Conservation (phyloP, 2,329 filamentous ascomycete species). For the Lachnellula arida region DNA sequence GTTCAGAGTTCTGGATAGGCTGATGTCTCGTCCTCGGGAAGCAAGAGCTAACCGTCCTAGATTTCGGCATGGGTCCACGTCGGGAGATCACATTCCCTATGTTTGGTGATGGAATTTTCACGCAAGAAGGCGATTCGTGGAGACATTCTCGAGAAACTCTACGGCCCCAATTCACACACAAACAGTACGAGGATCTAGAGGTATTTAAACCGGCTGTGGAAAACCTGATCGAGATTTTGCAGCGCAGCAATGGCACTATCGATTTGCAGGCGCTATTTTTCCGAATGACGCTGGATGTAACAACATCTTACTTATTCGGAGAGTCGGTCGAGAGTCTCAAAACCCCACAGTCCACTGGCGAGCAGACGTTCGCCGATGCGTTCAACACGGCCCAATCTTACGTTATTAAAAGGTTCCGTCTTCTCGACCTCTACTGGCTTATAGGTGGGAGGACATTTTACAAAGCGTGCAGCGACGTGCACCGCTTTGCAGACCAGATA, state of each 20-base stretch:
- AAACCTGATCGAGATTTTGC: too few species aligned
- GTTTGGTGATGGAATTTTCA: too few species aligned
- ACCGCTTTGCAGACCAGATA: slow-evolving; percentile 17
- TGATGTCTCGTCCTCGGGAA: too few species aligned
- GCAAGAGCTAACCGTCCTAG: too few species aligned
- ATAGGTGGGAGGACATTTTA: slow-evolving; percentile 17
- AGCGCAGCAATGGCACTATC: slow-evolving; percentile 35
- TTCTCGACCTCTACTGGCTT: slow-evolving; percentile 14
- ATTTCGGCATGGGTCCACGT: too few species aligned
- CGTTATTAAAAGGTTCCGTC: slow-evolving; percentile 19
- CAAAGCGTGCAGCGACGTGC: slow-evolving; percentile 17
- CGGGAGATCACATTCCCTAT: too few species aligned
- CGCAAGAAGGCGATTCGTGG: too few species aligned
- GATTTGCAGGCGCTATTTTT: slow-evolving; percentile 61
- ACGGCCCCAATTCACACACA: too few species aligned
- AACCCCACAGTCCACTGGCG: slow-evolving; percentile 17
- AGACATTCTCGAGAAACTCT: too few species aligned
- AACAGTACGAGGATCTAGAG: too few species aligned
- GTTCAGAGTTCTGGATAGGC: too few species aligned
- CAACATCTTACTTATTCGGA: slow-evolving; percentile 11
- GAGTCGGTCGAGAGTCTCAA: slow-evolving; percentile 9
- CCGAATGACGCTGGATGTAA: slow-evolving; percentile 57
- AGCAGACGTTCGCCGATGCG: slow-evolving; percentile 17
- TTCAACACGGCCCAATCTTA: slow-evolving; percentile 31
- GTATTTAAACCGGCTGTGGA: too few species aligned